A percentile compares a stretch with the other conserved stretches of the same genome.
These are phyloP conservation scores for Picea glauca DNA, from an alignment of 75 land plant genomes.

Conservation along the genomic window DNA sequence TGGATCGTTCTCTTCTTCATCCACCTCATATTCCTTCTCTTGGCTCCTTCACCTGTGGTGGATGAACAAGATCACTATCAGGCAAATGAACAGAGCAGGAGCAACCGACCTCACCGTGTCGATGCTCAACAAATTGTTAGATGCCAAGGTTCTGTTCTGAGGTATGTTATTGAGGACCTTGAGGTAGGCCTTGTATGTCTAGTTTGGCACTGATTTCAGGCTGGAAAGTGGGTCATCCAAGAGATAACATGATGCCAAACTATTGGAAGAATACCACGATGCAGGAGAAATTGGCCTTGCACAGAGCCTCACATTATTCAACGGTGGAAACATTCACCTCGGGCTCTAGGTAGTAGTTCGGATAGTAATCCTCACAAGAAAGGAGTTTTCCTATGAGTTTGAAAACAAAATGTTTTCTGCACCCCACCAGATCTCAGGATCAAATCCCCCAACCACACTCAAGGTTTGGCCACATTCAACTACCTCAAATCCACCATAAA, in stretches of 20 bases:
- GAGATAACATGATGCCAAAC: too few species aligned
- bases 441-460: constrained; percentile 61
- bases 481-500: constrained; percentile 68
- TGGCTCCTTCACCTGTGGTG: not conserved
- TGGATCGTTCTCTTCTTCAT: not conserved
- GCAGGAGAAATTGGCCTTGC: too few species aligned
- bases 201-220: too few species aligned
- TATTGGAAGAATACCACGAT: too few species aligned
- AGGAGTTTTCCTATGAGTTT: too few species aligned
- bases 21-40: not conserved
- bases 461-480: constrained; percentile 56
- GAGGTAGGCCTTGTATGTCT: not conserved
- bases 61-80: not conserved
- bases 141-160: not conserved
- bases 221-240: too few species aligned
- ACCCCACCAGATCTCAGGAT: constrained; percentile 18
- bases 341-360: too few species aligned
- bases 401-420: not conserved
- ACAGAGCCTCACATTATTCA: too few species aligned
- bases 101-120: not conserved
- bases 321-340: too few species aligned
- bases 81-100: not conserved
- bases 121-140: not conserved
- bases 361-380: too few species aligned
- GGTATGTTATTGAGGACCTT: constrained; percentile 5